phyloP scores from a whole-genome alignment of 768 basidiomycete genomes.

The Tricholoma flavovirens region DNA sequence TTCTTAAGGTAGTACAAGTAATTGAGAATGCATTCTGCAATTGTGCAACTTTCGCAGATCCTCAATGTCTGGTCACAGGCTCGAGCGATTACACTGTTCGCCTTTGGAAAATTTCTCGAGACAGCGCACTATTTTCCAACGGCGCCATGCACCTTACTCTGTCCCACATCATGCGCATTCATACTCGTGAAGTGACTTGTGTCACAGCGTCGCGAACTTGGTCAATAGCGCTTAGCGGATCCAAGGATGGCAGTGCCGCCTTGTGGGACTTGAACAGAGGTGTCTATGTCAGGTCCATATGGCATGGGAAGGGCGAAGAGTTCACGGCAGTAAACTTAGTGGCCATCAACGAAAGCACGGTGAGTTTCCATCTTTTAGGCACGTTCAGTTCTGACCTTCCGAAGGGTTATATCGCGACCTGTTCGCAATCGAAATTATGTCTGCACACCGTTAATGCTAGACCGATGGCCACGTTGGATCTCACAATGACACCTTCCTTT shows the following conservation, averaged over 20 bases:
- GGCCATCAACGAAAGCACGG: constrained; percentile 82
- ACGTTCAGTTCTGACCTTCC: not conserved
- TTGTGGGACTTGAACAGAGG: constrained; percentile 89
- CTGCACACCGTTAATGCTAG: constrained; percentile 86
- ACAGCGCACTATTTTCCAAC: constrained; percentile 21
- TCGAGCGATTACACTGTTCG: constrained; percentile 78
- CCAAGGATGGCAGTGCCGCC: constrained; percentile 79
- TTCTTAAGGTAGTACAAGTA: constrained; percentile 59
- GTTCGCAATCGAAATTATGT: constrained; percentile 63
- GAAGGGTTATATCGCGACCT: constrained; percentile 86
- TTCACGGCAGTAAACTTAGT: constrained; percentile 54
- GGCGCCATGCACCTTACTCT: constrained; percentile 32
- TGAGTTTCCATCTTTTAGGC: constrained; percentile 30
- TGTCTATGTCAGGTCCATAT: constrained; percentile 74
- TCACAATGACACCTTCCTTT: constrained; percentile 40
- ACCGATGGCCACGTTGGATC: constrained; percentile 65
- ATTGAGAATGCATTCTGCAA: constrained; percentile 68
- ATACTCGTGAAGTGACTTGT: constrained; percentile 60
- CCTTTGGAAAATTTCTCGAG: constrained; percentile 63
- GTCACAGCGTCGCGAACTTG: constrained; percentile 74
- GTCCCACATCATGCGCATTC: constrained; percentile 76
- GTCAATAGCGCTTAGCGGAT: constrained; percentile 81
- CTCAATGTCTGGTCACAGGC: constrained; percentile 70
- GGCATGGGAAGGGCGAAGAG: constrained; percentile 48
- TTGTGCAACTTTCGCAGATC: constrained; percentile 76